Percentiles rank a stretch among this genome's conserved stretches.
These are phyloP conservation scores for Juncus inflexus DNA, from an alignment of 176 grass and related monocot species.

Conservation along the genomic window DNA sequence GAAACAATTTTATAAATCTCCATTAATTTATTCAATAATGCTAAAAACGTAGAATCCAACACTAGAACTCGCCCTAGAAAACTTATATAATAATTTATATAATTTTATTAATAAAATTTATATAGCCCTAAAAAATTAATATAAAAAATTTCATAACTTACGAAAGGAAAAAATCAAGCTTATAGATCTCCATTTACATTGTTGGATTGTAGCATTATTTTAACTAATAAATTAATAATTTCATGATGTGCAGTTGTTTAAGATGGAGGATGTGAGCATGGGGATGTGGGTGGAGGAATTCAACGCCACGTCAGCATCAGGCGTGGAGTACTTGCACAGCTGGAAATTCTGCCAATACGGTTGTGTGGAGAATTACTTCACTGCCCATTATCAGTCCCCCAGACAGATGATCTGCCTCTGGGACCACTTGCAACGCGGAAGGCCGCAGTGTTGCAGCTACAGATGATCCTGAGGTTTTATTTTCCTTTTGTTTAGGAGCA, in stretches of 20 bases:
- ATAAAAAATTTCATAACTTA: too few relatives aligned
- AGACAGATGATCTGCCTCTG: constrained; percentile 80
- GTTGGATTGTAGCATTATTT: too few relatives aligned
- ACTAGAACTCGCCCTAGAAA: too few relatives aligned
- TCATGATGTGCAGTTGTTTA: constrained; percentile 54
- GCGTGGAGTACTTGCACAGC: constrained; percentile 63
- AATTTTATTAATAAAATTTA: too few relatives aligned
- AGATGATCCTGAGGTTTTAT: constrained; percentile 34
- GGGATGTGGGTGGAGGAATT: constrained; percentile 95
- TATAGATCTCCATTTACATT: not conserved
- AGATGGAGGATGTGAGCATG: constrained; percentile 99
- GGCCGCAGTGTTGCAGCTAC: constrained; percentile 58
- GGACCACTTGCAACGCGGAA: constrained; percentile 55
- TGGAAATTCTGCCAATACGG: constrained; percentile 93
- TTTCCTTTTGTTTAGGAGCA: not conserved
- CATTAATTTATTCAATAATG: too few relatives aligned
- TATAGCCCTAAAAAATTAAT: too few relatives aligned
- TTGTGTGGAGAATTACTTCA: constrained; percentile 70
- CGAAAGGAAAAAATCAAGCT: too few relatives aligned
- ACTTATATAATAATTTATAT: too few relatives aligned
- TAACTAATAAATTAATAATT: constrained; percentile 1
- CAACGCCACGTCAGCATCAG: constrained; percentile 31
- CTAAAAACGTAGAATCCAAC: too few relatives aligned
- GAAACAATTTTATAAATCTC: too few relatives aligned
- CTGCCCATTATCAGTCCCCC: constrained; percentile 88